These are phyloP conservation scores for Pestalotiopsis sp. DNA, from an alignment of 2,329 filamentous ascomycete species.

Conservation along the genomic window DNA sequence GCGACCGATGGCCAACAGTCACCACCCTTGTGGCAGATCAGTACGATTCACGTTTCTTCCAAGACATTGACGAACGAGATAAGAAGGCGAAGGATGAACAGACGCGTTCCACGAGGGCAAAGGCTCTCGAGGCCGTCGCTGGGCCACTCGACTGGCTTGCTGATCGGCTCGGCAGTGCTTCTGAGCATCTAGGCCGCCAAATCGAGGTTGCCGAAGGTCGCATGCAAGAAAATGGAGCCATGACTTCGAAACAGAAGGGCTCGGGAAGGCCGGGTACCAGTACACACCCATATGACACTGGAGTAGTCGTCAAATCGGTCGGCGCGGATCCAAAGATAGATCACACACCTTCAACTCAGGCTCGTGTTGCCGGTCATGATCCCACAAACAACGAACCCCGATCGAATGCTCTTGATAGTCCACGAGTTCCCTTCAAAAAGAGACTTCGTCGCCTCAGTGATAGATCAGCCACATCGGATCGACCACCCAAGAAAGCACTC, in stretches of 20 bases:
- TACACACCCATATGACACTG: conserved; percentile 34
- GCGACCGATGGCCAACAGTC: conserved; percentile 16
- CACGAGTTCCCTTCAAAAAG: background rate
- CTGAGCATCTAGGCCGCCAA: conserved; percentile 24
- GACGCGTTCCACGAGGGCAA: conserved; percentile 12
- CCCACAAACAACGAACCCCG: background rate
- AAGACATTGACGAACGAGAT: background rate
- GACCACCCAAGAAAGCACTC: background rate
- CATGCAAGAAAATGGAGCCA: conserved; percentile 16
- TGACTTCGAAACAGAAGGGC: background rate
- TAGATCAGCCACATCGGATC: background rate
- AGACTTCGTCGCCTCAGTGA: background rate
- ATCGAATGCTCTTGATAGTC: background rate
- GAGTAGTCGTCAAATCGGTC: conserved; percentile 6
- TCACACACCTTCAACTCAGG: background rate
- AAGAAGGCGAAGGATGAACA: background rate
- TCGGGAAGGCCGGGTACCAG: conserved; percentile 27
- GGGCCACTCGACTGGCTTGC: conserved; percentile 24
- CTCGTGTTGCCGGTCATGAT: background rate
- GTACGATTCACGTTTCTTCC: conserved; percentile 6
- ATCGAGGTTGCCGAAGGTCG: conserved; percentile 22
- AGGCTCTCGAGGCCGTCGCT: conserved; percentile 22
- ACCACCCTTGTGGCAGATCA: conserved; percentile 13
- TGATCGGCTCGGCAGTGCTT: conserved; percentile 24
- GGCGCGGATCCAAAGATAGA: background rate